Conservation (phyloP, 2,329 filamentous ascomycete species). For the Arthrobotrys musiformis region DNA sequence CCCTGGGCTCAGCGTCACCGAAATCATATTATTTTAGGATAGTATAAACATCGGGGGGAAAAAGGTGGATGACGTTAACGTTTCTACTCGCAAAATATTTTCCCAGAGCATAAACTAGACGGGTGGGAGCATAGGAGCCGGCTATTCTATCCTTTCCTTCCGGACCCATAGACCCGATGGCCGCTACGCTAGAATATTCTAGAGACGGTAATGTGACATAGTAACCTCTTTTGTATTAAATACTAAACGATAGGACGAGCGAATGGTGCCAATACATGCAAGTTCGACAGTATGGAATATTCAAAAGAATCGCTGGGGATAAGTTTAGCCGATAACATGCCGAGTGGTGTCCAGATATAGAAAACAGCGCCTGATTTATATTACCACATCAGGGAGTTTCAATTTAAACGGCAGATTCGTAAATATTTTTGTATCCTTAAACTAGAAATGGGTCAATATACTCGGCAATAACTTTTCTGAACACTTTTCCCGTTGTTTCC, state of each 20-base stretch:
- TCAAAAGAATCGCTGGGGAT: conserved; percentile 1
- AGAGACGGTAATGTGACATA: conserved; percentile 17
- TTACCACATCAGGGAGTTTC: conserved; percentile 11
- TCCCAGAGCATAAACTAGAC: neutral
- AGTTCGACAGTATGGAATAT: conserved; percentile 15
- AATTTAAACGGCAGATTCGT: neutral
- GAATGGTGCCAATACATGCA: neutral
- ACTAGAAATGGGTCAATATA: neutral
- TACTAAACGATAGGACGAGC: neutral
- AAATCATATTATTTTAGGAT: neutral
- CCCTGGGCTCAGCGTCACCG: neutral
- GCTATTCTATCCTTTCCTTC: conserved; percentile 32
- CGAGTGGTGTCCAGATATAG: conserved; percentile 23
- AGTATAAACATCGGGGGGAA: neutral
- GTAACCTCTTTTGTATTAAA: neutral
- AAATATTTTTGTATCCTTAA: conserved; percentile 20
- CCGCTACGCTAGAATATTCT: conserved; percentile 35
- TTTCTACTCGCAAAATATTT: neutral
- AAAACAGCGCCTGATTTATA: neutral
- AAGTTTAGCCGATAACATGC: conserved; percentile 55
- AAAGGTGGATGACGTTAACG: neutral
- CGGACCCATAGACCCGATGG: conserved; percentile 35
- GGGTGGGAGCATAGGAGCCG: conserved; percentile 12
- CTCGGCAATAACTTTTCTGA: conserved; percentile 8
- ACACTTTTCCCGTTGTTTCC: neutral